These are phyloP conservation scores for Plasmodium ovale DNA, from an alignment of 169 alveolate genomes.

Conservation along the genomic window DNA sequence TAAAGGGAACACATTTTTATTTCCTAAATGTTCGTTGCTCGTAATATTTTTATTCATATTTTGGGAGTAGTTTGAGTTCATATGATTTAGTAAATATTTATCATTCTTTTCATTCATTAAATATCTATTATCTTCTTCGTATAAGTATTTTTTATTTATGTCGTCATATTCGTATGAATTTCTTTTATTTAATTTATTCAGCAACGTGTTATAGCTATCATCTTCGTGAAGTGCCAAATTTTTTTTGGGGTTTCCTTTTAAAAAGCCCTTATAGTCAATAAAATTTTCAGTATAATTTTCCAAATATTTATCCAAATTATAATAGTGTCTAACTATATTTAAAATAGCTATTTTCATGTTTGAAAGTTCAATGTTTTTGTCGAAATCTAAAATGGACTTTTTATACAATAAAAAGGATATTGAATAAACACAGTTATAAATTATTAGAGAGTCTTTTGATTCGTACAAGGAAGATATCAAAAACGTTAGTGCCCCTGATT, in stretches of 20 bases:
- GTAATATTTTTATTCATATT: constrained; percentile 39
- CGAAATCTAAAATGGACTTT: constrained; percentile 75
- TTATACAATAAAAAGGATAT: constrained; percentile 74
- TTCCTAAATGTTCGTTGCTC: constrained; percentile 56
- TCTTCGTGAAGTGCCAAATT: constrained; percentile 66
- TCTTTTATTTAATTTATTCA: constrained; percentile 51
- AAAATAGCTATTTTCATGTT: constrained; percentile 78
- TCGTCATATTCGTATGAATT: constrained; percentile 67
- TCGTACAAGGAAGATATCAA: constrained; percentile 73
- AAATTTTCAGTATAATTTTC: constrained; percentile 76
- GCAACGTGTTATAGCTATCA: constrained; percentile 40
- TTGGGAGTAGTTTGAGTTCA: constrained; percentile 55
- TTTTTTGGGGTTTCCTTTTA: constrained; percentile 69
- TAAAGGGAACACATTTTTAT: constrained; percentile 49
- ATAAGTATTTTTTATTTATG: constrained; percentile 62
- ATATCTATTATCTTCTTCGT: constrained; percentile 69
- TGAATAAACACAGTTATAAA: constrained; percentile 75
- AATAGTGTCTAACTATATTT: constrained; percentile 75
- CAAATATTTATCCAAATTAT: constrained; percentile 75
- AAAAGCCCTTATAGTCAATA: constrained; percentile 76
- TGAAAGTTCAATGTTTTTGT: constrained; percentile 73
- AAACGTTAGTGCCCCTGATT: constrained; percentile 77
- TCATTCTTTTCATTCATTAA: constrained; percentile 67
- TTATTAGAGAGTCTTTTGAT: constrained; percentile 75
- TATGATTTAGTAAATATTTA: constrained; percentile 61